These are phyloP conservation scores for Eutypella sp. DNA, from an alignment of 2,329 filamentous ascomycete genomes.

Conservation along the genomic window DNA sequence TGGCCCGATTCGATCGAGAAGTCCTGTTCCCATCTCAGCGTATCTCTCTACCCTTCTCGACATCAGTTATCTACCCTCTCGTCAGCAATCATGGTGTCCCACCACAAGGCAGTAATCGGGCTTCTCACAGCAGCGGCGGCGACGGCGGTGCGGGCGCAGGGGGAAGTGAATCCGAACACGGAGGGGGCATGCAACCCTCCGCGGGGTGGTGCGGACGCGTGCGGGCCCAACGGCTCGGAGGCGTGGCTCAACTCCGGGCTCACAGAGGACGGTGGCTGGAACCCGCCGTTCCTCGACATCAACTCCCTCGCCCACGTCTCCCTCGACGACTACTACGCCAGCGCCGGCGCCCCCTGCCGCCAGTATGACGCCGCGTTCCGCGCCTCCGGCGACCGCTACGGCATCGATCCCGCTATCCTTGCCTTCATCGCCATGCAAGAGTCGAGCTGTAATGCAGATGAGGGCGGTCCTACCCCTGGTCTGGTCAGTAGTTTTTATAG, in stretches of 20 bases:
- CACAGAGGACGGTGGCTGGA: slow-evolving; percentile 22
- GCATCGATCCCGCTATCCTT: slow-evolving; percentile 28
- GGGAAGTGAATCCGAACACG: slow-evolving; percentile 1
- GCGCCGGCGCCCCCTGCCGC: slow-evolving; percentile 18
- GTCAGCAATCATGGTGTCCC: background rate
- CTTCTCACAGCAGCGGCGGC: background rate
- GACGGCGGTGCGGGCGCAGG: background rate
- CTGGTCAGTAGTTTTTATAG: slow-evolving; percentile 6
- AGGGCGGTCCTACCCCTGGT: slow-evolving; percentile 28
- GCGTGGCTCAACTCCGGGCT: slow-evolving; percentile 27
- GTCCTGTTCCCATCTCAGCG: too few relatives aligned
- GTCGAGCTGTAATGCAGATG: slow-evolving; percentile 30
- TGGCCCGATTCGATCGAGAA: too few relatives aligned
- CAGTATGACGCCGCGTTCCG: slow-evolving; percentile 31
- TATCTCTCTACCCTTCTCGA: too few relatives aligned
- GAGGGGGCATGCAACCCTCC: slow-evolving; percentile 15
- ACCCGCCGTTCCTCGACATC: slow-evolving; percentile 29
- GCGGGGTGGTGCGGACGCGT: slow-evolving; percentile 14
- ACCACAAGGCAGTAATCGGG: background rate
- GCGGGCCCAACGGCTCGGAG: slow-evolving; percentile 22
- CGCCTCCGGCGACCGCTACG: slow-evolving; percentile 23
- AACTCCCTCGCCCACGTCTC: slow-evolving; percentile 22
- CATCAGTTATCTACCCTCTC: too few relatives aligned
- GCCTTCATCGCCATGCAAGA: slow-evolving; percentile 33
- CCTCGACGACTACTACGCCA: slow-evolving; percentile 21